These are phyloP conservation scores for Picochlorum sp. DNA, from an alignment of 139 green algal genomes.

Conservation along the genomic window DNA sequence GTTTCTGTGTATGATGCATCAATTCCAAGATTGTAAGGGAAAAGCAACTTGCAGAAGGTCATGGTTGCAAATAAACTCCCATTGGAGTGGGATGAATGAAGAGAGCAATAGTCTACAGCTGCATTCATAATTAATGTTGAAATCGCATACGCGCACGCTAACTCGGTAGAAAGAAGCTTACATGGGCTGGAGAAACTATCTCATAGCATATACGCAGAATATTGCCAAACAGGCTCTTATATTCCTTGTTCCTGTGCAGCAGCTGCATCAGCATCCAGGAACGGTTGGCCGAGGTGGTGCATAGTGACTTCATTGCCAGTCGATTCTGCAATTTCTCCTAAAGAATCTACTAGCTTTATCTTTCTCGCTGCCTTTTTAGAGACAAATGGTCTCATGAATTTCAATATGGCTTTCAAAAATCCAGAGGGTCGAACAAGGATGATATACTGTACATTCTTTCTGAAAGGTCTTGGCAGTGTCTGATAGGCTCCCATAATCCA, in stretches of 20 bases:
- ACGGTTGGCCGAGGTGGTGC: slow-evolving; percentile 41
- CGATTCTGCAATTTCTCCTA: slow-evolving; percentile 34
- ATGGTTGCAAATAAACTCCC: no score
- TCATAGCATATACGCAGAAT: no score
- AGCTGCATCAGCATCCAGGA: slow-evolving; percentile 9
- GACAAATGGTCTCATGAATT: slow-evolving; percentile 51
- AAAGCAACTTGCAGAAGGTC: no score
- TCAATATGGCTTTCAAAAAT: slow-evolving; percentile 39
- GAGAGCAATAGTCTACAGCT: no score
- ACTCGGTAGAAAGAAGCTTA: no score
- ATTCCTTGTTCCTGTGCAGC: background rate
- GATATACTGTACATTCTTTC: slow-evolving; percentile 71
- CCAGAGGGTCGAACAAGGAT: slow-evolving; percentile 54
- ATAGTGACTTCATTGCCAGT: slow-evolving; percentile 51
- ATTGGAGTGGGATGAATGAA: no score
- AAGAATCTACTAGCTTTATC: slow-evolving; percentile 47
- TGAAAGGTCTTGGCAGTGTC: slow-evolving; percentile 44
- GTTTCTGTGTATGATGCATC: no score
- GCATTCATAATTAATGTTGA: no score
- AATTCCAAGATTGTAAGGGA: no score
- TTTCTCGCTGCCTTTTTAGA: slow-evolving; percentile 53
- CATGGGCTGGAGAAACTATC: no score
- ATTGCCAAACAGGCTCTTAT: no score
- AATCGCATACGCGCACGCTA: no score
- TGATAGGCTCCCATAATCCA: slow-evolving; percentile 63